These are phyloP conservation scores for Lactifluus pinguis DNA, from an alignment of 768 basidiomycete species.

Conservation along the genomic window DNA sequence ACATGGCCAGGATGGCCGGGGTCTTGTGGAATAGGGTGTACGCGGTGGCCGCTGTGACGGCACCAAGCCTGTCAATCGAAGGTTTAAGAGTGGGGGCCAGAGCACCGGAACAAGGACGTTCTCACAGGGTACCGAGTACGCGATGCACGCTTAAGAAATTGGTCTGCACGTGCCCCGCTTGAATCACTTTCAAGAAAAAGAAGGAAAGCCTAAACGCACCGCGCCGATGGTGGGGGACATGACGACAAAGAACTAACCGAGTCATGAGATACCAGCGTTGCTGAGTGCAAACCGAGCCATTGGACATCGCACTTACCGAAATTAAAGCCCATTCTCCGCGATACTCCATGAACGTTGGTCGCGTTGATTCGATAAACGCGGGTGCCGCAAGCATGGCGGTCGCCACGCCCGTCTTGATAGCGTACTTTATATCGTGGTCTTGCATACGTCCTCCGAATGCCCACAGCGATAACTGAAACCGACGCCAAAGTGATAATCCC, in stretches of 20 bases:
- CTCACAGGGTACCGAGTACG: conserved; percentile 76
- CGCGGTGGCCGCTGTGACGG: conserved; percentile 59
- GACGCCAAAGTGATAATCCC: conserved; percentile 50
- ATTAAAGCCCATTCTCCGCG: conserved; percentile 95
- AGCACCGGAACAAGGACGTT: neutral
- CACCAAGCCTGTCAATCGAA: conserved; percentile 52
- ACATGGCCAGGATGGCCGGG: conserved; percentile 60
- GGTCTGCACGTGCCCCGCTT: conserved; percentile 40
- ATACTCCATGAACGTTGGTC: conserved; percentile 71
- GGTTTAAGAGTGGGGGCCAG: conserved; percentile 1
- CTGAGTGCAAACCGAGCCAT: neutral
- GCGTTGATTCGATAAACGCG: conserved; percentile 74
- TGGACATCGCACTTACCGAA: conserved; percentile 46
- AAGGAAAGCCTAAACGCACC: conserved; percentile 34
- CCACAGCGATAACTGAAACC: conserved; percentile 67
- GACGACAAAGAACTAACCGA: conserved; percentile 74
- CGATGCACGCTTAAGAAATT: conserved; percentile 82
- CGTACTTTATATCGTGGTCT: conserved; percentile 77
- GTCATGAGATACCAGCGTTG: neutral
- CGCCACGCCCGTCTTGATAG: conserved; percentile 80
- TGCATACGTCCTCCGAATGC: conserved; percentile 50
- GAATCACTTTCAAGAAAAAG: conserved; percentile 6
- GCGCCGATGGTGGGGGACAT: conserved; percentile 85
- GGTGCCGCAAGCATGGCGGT: conserved; percentile 77
- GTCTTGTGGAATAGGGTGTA: conserved; percentile 74